Evolutionary conservation across 225 moss, liverwort and hornwort genomes (phyloP).

Genomic region (Bryum argenteum): DNA sequence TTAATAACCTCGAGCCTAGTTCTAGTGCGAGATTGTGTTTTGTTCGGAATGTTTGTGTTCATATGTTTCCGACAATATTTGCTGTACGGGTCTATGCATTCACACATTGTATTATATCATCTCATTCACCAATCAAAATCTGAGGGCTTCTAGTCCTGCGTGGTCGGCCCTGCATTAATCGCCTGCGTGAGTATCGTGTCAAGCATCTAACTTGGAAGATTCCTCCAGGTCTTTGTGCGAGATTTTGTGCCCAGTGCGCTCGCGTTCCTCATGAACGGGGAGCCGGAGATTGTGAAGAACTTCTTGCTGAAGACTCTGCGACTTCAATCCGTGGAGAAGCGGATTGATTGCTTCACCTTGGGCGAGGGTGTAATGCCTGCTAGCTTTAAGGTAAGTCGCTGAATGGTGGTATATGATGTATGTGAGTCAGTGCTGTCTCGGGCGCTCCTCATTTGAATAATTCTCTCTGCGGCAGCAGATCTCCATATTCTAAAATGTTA

Average conservation of each 20-base stretch:
- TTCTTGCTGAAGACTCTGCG: slow-evolving; percentile 87
- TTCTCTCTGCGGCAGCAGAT: background rate
- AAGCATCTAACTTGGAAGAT: background rate
- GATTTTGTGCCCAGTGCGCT: slow-evolving; percentile 91
- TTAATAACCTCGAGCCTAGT: too few relatives aligned
- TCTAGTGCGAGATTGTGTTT: too few relatives aligned
- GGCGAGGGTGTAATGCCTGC: slow-evolving; percentile 98
- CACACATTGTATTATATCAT: too few relatives aligned
- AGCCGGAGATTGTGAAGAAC: slow-evolving; percentile 87
- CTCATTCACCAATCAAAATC: too few relatives aligned
- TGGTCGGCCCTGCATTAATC: background rate
- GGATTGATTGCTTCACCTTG: slow-evolving; percentile 91
- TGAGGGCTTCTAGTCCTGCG: too few relatives aligned
- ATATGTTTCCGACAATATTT: too few relatives aligned
- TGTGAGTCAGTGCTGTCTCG: background rate
- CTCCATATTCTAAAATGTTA: background rate
- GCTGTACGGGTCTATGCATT: too few relatives aligned
- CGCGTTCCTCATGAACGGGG: slow-evolving; percentile 97
- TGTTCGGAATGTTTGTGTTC: too few relatives aligned
- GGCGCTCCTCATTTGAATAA: background rate
- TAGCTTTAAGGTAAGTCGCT: slow-evolving; percentile 69
- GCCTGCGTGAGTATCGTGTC: background rate
- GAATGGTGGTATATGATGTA: background rate
- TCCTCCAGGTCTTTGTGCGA: slow-evolving; percentile 79
- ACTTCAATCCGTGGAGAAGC: slow-evolving; percentile 88